Evolutionary conservation across 2,329 filamentous ascomycete species (phyloP), one percentile per base, ranked within the genome.

Genomic region (Verticillium tricorpus): DNA sequence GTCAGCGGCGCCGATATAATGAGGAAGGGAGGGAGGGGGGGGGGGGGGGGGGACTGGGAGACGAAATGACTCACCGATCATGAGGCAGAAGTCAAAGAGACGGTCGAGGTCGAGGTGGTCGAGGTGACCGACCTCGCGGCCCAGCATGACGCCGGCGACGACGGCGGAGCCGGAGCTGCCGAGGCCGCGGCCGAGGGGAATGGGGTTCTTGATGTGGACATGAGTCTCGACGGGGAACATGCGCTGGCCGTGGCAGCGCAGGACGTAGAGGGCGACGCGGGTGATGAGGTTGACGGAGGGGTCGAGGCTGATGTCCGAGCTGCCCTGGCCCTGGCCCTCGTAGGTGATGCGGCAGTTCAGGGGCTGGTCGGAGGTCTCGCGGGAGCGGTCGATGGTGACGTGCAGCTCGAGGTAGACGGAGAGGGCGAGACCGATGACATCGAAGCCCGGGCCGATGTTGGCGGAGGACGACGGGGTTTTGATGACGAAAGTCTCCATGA

Each of bases 371-470:
- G 86, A 87, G 54, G 78, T 71, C 59, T 72, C 69, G 71, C 80
- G 79, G 69, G 80, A 76, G 63, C 86, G 81, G 75, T 90, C 85
- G 71, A 96, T 83, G 65, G 88, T 92, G 74, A 98, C 90, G 66
- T 88, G 85, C 61, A 98, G 82, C 80, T 97, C 93, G 67, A 99
- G 90, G 80, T 94, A 96, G 76, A 97, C 88, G 67, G 93, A 96
- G 68, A 99, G 84, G 9, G 94, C 94, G 65, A 99, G 89, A 68
- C 95, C 92, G 74, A 98, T 97, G 70, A 97, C 94, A 81, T 99
- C 94, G 82, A 98, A 99, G 63, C 94, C 94, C 57, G 94, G 94
- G 68, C 92, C 94, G 73, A 98, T 97, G 82, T 98, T 98, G 79
- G 94, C 94, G 65, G 93, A 97, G 64, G 94, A 98, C 80, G 92